Evolutionary conservation across 495 filamentous ascomycete species (phyloP).

Genomic region (Neurospora sp.): DNA sequence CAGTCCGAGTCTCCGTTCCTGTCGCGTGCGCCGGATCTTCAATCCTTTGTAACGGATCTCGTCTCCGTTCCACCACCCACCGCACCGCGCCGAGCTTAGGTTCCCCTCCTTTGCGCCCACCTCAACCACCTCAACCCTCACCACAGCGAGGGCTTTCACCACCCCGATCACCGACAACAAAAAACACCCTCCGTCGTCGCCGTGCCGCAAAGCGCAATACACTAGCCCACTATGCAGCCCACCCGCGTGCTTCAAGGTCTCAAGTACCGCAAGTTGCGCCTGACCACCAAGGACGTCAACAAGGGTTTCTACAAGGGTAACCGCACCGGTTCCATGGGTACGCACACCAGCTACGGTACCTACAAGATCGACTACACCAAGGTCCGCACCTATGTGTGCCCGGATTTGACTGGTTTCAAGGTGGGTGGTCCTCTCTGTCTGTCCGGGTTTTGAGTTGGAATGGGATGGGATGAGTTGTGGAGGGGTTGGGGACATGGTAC

Average conservation of each 20-base stretch:
- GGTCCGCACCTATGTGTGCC: constrained; percentile 83
- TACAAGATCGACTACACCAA: constrained; percentile 76
- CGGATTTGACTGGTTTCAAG: constrained; percentile 59
- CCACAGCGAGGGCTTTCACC: background rate
- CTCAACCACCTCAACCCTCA: background rate
- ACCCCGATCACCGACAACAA: background rate
- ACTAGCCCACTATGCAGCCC: constrained; percentile 45
- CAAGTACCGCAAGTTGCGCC: constrained; percentile 49
- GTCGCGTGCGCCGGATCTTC: background rate
- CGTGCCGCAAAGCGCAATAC: background rate
- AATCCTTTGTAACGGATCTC: background rate
- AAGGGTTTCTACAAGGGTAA: constrained; percentile 97
- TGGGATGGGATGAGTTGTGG: background rate
- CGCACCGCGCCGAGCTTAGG: background rate
- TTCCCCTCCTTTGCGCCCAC: background rate
- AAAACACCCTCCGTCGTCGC: background rate
- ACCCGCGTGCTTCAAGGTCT: constrained; percentile 58
- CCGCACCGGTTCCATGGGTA: constrained; percentile 74
- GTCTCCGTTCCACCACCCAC: background rate
- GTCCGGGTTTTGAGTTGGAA: background rate
- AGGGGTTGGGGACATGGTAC: background rate
- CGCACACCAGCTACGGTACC: constrained; percentile 74
- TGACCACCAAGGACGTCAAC: constrained; percentile 87
- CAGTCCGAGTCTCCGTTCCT: background rate
- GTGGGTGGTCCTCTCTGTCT: constrained; percentile 33